These are phyloP conservation scores for Paecilomyces variotii DNA, from an alignment of 2,329 filamentous ascomycete species.

Conservation along the genomic window DNA sequence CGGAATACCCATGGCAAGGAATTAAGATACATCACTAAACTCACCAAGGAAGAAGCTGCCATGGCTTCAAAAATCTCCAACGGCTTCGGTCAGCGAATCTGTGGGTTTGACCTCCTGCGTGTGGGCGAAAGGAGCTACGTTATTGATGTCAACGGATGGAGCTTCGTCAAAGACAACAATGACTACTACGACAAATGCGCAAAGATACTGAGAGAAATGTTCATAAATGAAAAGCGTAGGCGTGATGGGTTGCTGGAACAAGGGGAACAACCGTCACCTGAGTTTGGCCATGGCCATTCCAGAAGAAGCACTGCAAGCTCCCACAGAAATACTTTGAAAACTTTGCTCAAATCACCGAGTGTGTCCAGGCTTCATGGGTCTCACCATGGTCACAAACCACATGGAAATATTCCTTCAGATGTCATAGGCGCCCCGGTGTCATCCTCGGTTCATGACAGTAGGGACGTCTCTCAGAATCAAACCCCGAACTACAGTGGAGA, in stretches of 20 bases:
- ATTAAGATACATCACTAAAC: slow-evolving; percentile 82
- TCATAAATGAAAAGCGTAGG: slow-evolving; percentile 63
- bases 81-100: slow-evolving; percentile 89
- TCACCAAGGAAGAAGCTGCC: slow-evolving; percentile 70
- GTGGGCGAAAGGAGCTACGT: slow-evolving; percentile 88
- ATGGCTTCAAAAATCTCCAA: slow-evolving; percentile 86
- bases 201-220: slow-evolving; percentile 77
- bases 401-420: slow-evolving; percentile 41
- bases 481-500: slow-evolving; percentile 15
- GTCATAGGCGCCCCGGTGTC: slow-evolving; percentile 21
- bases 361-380: slow-evolving; percentile 50
- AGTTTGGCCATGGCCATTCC: slow-evolving; percentile 16
- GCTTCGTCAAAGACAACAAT: slow-evolving; percentile 98
- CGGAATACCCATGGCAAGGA: slow-evolving; percentile 97
- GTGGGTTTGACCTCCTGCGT: slow-evolving; percentile 87
- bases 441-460: slow-evolving; percentile 24
- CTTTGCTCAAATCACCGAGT: slow-evolving; percentile 57
- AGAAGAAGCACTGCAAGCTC: slow-evolving; percentile 32
- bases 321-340: slow-evolving; percentile 47
- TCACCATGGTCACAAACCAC: slow-evolving; percentile 34
- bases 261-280: slow-evolving; percentile 26
- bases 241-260: slow-evolving; percentile 25
- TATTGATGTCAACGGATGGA: slow-evolving; percentile 99
- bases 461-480: slow-evolving; percentile 13
- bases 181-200: slow-evolving; percentile 94